Evolutionary conservation across 2,329 filamentous ascomycete species (phyloP).

Genomic region (Trichoderma afroharzianum): DNA sequence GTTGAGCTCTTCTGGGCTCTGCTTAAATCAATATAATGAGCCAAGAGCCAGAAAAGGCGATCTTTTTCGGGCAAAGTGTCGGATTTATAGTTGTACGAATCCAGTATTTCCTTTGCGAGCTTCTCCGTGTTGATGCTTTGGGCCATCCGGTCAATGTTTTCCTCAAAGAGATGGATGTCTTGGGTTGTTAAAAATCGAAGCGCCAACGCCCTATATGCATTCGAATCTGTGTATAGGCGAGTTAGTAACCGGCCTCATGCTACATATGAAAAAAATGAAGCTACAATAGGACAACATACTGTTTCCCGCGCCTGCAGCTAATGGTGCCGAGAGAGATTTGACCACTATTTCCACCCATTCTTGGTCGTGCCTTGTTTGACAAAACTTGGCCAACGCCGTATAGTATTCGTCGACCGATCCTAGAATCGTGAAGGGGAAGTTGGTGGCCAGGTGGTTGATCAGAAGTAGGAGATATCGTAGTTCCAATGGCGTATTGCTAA

Average conservation of each 20-base stretch:
- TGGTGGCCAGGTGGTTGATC: constrained; percentile 29
- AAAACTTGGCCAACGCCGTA: constrained; percentile 36
- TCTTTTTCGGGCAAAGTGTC: constrained; percentile 31
- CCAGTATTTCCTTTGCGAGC: constrained; percentile 38
- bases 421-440: constrained; percentile 24
- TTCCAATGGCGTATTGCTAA: constrained; percentile 19
- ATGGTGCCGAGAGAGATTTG: constrained; percentile 30
- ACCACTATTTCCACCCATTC: constrained; percentile 25
- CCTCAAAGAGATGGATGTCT: constrained; percentile 40
- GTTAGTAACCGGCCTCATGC: background rate
- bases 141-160: constrained; percentile 36
- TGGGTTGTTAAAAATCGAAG: constrained; percentile 37
- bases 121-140: constrained; percentile 35
- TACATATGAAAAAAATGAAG: background rate
- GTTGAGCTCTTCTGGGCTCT: constrained; percentile 34
- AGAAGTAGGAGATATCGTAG: constrained; percentile 34
- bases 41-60: constrained; percentile 59
- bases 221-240: background rate
- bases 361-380: constrained; percentile 24
- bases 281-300: constrained; percentile 19
- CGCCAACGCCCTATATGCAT: constrained; percentile 36
- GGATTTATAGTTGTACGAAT: constrained; percentile 19
- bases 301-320: constrained; percentile 21
- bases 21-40: constrained; percentile 62
- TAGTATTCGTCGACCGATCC: constrained; percentile 37